These are phyloP conservation scores for Alternaria gansuensis DNA, from an alignment of 2,329 filamentous ascomycete species.

Conservation along the genomic window DNA sequence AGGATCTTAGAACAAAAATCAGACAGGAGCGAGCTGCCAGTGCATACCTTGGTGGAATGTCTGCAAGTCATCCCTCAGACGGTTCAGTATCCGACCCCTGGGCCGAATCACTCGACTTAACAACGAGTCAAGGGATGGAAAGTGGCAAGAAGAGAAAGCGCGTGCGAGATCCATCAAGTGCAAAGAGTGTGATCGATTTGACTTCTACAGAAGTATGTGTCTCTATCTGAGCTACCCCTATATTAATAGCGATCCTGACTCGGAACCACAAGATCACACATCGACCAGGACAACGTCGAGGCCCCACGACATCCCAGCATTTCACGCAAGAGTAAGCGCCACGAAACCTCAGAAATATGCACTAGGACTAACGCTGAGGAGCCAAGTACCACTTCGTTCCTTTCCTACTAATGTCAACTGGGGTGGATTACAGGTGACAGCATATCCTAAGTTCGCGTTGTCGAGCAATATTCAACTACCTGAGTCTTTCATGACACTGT, in stretches of 20 bases:
- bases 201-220: no score
- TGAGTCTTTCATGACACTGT: constrained; percentile 2
- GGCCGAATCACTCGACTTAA: no score
- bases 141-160: no score
- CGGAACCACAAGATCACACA: no score
- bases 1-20: neutral
- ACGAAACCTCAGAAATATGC: neutral
- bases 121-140: no score
- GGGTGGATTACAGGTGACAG: neutral
- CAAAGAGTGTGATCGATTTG: no score
- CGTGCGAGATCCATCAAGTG: no score
- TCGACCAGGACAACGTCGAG: neutral
- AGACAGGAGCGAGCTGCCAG: neutral
- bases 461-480: constrained; percentile 3
- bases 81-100: no score
- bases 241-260: no score
- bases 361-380: constrained; percentile 2
- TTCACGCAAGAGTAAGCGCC: constrained; percentile 4
- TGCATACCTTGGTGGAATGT: neutral
- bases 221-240: no score
- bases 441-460: neutral
- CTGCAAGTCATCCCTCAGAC: neutral
- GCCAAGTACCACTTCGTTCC: neutral
- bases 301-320: neutral
- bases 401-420: neutral